Base-by-base conservation (phyloP, 352 stramenopile genomes). In the Phytophthora hibernalis region DNA sequence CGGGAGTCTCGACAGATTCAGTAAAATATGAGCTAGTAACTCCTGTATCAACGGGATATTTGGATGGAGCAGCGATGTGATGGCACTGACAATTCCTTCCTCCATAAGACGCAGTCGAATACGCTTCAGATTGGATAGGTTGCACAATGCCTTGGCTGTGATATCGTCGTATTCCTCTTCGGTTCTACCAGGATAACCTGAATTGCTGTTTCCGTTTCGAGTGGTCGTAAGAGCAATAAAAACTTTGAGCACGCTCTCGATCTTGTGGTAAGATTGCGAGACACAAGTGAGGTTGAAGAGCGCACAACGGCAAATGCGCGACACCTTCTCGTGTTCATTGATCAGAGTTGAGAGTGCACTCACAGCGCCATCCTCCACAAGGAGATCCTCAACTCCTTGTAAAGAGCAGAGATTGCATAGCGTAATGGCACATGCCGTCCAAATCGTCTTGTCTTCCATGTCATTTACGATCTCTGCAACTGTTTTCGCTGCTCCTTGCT, bases 201-300 rank as follows among this genome's bases (percentile, higher is more conserved):
- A 21, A 1, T 16, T 55, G 15, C 24, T 50, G 37, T 30, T 60
- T 24, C 53, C 51, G 55, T 53, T 76, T 38, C 66, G 82, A 37
- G 71, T 81, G 8, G 76, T 90, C 15, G 72, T 89, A 20, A 94
- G 69, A 8, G 83, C 77, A 20, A 91, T 68, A 35, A 95, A 91
- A 1, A 80, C 71, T 51, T 95, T 95, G 45, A 95, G 68, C 2
- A 95, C 85, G 33, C 64, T 86, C 68, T 97, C 90, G 18, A 97
- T 95, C 66, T 96, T 92, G 21, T 83, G 73, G 61, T 96, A 97
- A 2, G 89, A 90, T 45, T 91, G 79, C 9, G 74, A 71, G 10
- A 97, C 91, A 52, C 87, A 96, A 1, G 90, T 97, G 16, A 97
- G 72, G 44, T 97, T 97, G 76, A 95, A 97, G 1, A 97, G 65